A percentile compares a stretch with the other conserved stretches of the same genome.
These are phyloP conservation scores for Carpinus fangiana DNA, from an alignment of 306 rosid species.

Conservation along the genomic window DNA sequence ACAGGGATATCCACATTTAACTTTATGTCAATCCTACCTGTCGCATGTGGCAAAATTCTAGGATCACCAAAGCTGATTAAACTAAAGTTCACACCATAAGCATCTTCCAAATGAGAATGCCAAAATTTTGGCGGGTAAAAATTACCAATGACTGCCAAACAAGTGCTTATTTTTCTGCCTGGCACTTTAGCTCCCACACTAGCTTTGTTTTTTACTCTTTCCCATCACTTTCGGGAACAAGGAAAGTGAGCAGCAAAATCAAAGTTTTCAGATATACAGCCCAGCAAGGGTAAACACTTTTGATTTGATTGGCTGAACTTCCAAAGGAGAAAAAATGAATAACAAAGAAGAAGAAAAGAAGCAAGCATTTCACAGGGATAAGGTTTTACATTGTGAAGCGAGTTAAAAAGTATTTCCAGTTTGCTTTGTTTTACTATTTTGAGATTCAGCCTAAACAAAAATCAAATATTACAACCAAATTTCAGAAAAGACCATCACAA, in stretches of 20 bases:
- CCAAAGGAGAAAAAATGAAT: neutral
- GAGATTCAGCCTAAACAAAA: neutral
- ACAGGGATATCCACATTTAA: constrained; percentile 57
- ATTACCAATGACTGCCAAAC: neutral
- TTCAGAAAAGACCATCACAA: neutral
- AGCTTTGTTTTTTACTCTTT: neutral
- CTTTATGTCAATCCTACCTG: constrained; percentile 68
- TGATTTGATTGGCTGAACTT: neutral
- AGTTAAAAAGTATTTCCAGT: neutral
- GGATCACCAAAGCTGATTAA: constrained; percentile 8
- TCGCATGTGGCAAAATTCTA: constrained; percentile 21
- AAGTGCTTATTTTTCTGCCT: neutral
- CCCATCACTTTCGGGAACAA: neutral
- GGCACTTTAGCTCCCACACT: neutral
- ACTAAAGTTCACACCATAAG: neutral
- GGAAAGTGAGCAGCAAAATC: neutral
- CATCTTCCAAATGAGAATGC: neutral
- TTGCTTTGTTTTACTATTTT: neutral
- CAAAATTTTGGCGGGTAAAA: neutral
- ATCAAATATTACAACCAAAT: neutral
- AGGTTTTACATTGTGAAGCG: neutral
- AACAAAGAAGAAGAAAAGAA: neutral
- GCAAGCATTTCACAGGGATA: too few species aligned
- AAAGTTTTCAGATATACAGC: neutral
- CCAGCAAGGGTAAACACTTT: neutral